Evolutionary conservation across 169 alveolate genomes (phyloP).

Genomic region (Eimeria acervulina): DNA sequence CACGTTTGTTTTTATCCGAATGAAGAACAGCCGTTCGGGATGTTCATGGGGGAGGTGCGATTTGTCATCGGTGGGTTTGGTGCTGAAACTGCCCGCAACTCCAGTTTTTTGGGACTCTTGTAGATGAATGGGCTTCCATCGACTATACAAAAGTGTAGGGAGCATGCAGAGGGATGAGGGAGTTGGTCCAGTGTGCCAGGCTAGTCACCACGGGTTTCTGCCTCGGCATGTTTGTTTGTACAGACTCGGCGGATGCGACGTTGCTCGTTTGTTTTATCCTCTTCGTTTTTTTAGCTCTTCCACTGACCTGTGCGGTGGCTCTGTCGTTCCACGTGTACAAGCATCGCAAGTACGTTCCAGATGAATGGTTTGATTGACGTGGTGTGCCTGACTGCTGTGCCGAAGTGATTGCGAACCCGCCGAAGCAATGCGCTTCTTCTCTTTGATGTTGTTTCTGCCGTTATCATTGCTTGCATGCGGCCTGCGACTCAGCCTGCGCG

Average conservation of each 20-base stretch:
- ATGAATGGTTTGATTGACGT: neutral
- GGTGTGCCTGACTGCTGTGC: neutral
- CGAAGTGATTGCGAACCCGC: neutral
- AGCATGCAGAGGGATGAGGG: neutral
- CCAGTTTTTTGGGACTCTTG: neutral
- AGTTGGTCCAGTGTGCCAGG: neutral
- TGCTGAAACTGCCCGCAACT: neutral
- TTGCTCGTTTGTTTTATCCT: conserved; percentile 67
- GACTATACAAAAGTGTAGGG: neutral
- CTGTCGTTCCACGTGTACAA: conserved; percentile 52
- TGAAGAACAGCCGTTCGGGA: conserved; percentile 63
- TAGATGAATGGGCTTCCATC: neutral
- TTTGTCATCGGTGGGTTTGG: conserved; percentile 29
- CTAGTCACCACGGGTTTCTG: neutral
- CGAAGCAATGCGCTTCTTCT: neutral
- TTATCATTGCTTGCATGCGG: neutral
- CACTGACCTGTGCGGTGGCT: conserved; percentile 60
- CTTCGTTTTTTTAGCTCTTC: conserved; percentile 54
- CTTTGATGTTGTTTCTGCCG: neutral
- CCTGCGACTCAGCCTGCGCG: conserved; percentile 43
- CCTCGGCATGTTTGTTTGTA: neutral
- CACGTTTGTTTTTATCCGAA: conserved; percentile 60
- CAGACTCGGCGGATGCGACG: conserved; percentile 69
- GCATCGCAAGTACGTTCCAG: conserved; percentile 60
- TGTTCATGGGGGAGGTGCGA: conserved; percentile 64